A percentile compares a stretch with the other conserved stretches of the same genome.
These are phyloP conservation scores for Colletotrichum sp. DNA, from an alignment of 2,329 filamentous ascomycete genomes.

Conservation along the genomic window DNA sequence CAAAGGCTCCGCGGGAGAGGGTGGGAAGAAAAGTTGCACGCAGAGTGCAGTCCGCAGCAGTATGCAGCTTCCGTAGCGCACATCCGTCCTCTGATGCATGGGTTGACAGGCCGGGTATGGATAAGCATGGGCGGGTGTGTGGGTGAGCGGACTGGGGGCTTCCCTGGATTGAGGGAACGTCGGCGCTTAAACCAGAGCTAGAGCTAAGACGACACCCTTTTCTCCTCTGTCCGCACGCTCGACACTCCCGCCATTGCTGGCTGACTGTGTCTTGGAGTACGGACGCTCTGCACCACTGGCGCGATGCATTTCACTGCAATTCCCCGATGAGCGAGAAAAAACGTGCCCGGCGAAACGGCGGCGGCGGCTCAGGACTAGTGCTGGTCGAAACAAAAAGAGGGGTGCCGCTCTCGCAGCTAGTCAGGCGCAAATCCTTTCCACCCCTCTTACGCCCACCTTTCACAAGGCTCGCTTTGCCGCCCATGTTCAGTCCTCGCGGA, in stretches of 20 bases:
- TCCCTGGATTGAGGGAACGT: constrained; percentile 13
- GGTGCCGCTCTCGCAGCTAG: not conserved
- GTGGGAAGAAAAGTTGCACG: not conserved
- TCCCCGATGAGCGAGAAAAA: not conserved
- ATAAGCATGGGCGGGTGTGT: constrained; percentile 12
- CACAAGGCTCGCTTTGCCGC: constrained; percentile 43
- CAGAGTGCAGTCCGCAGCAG: not conserved
- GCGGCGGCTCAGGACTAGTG: not conserved
- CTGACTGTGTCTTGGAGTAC: not conserved
- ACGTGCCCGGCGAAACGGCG: not conserved
- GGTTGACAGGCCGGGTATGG: constrained; percentile 10
- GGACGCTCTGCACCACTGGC: constrained; percentile 7
- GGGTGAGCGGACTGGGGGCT: constrained; percentile 11
- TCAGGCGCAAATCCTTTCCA: constrained; percentile 11
- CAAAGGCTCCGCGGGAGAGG: constrained; percentile 1
- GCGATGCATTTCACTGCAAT: constrained; percentile 16
- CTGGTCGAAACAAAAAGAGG: not conserved
- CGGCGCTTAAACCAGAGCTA: constrained; percentile 20
- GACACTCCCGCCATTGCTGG: not conserved
- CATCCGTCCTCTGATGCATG: constrained; percentile 2
- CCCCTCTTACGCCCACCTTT: constrained; percentile 34
- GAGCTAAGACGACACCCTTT: constrained; percentile 16
- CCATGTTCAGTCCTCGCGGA: constrained; percentile 23
- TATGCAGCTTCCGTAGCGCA: constrained; percentile 7
- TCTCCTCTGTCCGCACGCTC: not conserved